phyloP scores from a whole-genome alignment of 768 basidiomycete species.

The Cystofilobasidium macerans region DNA sequence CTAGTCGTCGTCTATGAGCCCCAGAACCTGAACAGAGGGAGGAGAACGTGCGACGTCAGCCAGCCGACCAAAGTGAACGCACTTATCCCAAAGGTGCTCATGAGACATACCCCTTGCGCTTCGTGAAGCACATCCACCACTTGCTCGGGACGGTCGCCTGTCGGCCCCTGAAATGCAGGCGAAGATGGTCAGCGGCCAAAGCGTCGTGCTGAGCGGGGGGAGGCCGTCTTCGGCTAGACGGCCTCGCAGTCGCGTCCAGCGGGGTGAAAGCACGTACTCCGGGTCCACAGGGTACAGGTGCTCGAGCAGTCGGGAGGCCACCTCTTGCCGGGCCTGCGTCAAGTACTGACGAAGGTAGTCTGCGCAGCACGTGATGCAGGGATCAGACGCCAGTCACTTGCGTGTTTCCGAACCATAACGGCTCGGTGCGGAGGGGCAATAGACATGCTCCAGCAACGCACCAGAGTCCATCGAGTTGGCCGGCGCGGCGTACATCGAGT shows the following conservation, averaged over 20 bases:
- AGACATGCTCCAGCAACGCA: conserved; percentile 38
- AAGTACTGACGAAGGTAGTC: conserved; percentile 66
- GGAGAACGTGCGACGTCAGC: not conserved
- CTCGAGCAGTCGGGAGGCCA: conserved; percentile 74
- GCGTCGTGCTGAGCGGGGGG: no score
- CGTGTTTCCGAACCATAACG: no score
- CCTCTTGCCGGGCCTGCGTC: conserved; percentile 82
- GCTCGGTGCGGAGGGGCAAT: no score
- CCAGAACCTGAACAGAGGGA: conserved; percentile 6
- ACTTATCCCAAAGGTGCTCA: no score
- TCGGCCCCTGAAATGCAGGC: conserved; percentile 45
- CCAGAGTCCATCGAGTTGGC: conserved; percentile 67
- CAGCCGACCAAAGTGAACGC: not conserved
- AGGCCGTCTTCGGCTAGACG: no score
- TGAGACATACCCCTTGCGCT: conserved; percentile 47
- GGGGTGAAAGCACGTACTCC: conserved; percentile 13
- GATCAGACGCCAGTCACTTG: not conserved
- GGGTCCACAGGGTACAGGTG: conserved; percentile 57
- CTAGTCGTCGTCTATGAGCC: not conserved
- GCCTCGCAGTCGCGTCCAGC: not conserved
- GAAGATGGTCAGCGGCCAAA: not conserved
- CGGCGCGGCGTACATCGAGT: conserved; percentile 79
- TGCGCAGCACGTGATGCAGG: not conserved
- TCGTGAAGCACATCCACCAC: conserved; percentile 99
- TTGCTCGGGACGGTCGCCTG: conserved; percentile 58